These are phyloP conservation scores for Psilocybe cyanescens DNA, from an alignment of 768 basidiomycete genomes.

Conservation along the genomic window DNA sequence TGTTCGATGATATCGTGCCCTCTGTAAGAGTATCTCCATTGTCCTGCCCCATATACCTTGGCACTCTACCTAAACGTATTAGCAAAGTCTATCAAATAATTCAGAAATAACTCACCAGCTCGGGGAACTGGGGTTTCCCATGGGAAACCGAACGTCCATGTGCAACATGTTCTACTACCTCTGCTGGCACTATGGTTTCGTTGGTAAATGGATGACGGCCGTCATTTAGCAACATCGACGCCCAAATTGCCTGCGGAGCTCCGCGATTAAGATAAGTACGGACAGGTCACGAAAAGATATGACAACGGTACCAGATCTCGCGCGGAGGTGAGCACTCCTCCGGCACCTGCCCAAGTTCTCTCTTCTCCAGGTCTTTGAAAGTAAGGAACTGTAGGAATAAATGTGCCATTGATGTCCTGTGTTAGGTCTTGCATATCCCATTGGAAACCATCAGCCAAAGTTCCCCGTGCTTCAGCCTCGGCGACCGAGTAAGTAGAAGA, in stretches of 20 bases:
- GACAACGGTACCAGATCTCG: slow-evolving; percentile 38
- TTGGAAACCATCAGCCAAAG: slow-evolving; percentile 40
- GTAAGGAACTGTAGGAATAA: slow-evolving; percentile 39
- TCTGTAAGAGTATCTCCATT: slow-evolving; percentile 41
- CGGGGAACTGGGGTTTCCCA: slow-evolving; percentile 39
- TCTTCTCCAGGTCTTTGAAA: slow-evolving; percentile 44
- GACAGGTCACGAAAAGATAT: neutral
- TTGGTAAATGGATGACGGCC: slow-evolving; percentile 43
- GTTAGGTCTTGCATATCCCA: slow-evolving; percentile 36
- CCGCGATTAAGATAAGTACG: neutral
- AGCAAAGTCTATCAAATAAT: neutral
- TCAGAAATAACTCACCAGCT: slow-evolving; percentile 28
- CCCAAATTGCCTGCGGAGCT: slow-evolving; percentile 33
- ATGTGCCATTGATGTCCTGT: slow-evolving; percentile 33
- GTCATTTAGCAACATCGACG: slow-evolving; percentile 42
- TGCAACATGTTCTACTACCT: slow-evolving; percentile 39
- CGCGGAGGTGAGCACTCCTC: slow-evolving; percentile 42
- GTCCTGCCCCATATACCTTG: slow-evolving; percentile 43
- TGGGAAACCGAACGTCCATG: slow-evolving; percentile 36
- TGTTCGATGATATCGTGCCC: slow-evolving; percentile 48
- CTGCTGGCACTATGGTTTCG: slow-evolving; percentile 36
- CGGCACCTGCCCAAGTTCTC: slow-evolving; percentile 43
- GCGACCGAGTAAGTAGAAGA: slow-evolving; percentile 42
- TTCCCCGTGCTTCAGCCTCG: slow-evolving; percentile 35
- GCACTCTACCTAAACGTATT: slow-evolving; percentile 32